These are phyloP conservation scores for Pulveroboletus sp. DNA, from an alignment of 768 basidiomycete species.

Conservation along the genomic window DNA sequence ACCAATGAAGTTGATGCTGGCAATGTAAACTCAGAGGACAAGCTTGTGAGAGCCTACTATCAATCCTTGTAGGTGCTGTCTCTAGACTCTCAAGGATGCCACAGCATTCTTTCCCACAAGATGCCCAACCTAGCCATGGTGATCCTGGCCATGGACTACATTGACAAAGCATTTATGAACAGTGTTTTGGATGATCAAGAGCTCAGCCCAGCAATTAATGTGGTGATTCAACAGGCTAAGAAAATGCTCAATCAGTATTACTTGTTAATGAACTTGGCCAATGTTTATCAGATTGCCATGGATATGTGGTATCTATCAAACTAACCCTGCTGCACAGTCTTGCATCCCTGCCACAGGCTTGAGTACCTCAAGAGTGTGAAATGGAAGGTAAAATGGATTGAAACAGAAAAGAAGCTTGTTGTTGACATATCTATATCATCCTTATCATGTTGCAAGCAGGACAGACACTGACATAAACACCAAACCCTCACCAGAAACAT, in stretches of 20 bases:
- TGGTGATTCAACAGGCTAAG: not conserved
- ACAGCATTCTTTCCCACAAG: conserved; percentile 24
- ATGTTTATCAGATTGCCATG: not conserved
- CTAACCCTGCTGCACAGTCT: not conserved
- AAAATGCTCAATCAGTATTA: conserved; percentile 6
- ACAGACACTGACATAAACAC: not conserved
- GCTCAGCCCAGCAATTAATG: not conserved
- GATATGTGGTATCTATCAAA: not conserved
- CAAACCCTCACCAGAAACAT: not conserved
- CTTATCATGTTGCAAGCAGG: not conserved
- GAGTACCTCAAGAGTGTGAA: not conserved
- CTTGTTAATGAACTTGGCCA: not conserved
- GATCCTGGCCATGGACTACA: conserved; percentile 34
- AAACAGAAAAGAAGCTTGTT: not conserved
- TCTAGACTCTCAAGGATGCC: conserved; percentile 23
- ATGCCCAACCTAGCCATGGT: conserved; percentile 24
- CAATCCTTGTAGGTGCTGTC: too few relatives aligned
- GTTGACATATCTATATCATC: not conserved
- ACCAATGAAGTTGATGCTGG: too few relatives aligned
- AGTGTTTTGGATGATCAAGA: not conserved
- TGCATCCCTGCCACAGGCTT: not conserved
- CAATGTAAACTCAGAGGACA: too few relatives aligned
- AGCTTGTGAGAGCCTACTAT: too few relatives aligned
- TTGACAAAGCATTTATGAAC: conserved; percentile 25
- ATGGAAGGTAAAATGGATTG: not conserved